phyloP scores from a whole-genome alignment of 805 yeast genomes.

The Saturnispora ahearnii region DNA sequence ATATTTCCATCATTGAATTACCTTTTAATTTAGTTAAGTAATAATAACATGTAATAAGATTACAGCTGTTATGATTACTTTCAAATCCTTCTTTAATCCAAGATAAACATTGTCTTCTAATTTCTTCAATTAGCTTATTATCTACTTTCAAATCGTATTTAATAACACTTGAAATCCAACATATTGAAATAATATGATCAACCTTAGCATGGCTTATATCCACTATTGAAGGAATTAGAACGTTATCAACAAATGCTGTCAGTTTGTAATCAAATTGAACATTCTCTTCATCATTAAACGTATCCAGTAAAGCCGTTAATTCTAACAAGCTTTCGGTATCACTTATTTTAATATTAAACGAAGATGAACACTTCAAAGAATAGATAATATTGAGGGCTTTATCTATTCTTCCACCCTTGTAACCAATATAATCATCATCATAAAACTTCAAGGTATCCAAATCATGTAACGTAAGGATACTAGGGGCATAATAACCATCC shows the following conservation, averaged over 20 bases:
- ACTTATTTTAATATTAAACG: neutral
- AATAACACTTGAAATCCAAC: neutral
- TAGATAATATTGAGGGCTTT: neutral
- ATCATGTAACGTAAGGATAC: neutral
- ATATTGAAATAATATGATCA: neutral
- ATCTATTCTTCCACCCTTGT: neutral
- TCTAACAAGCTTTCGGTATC: neutral
- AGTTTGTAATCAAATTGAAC: neutral
- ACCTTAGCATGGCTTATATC: neutral
- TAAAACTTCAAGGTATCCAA: neutral
- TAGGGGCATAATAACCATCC: neutral
- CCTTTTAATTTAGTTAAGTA: neutral
- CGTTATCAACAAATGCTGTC: neutral
- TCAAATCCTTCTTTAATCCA: neutral
- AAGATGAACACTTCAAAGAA: neutral
- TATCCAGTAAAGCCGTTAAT: neutral
- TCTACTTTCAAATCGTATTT: neutral
- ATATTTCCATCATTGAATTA: neutral
- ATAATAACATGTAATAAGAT: neutral
- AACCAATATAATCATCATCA: neutral
- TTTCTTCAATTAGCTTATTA: neutral
- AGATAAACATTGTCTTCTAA: neutral
- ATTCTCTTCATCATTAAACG: neutral
- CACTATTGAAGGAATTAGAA: neutral
- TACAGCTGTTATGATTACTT: neutral